Evolutionary conservation across 768 basidiomycete genomes (phyloP), one percentile per base, ranked within the genome.

Genomic region (Dioszegia hungarica): DNA sequence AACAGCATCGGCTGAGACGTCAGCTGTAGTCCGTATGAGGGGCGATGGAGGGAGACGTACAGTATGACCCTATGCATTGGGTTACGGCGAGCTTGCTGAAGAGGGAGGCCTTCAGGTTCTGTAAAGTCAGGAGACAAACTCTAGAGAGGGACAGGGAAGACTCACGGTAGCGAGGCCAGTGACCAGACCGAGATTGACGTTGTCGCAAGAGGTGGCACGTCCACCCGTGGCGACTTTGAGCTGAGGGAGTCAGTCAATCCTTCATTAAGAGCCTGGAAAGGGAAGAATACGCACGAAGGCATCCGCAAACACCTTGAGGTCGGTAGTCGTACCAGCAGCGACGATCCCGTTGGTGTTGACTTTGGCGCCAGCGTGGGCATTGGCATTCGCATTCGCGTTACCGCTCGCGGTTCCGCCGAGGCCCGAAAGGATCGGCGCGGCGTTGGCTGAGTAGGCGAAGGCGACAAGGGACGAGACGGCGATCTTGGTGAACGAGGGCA

Each of bases 1-100:
- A 29, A 25, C 17, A 5, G 22, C 31, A 22, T 58, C 50, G 43
- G 38, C 49, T 58, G 25, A 14, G 2, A n/a, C 2, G 25, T 54
- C 31, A 54, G 39, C 27, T 3, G 29, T 53, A 27, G 3, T 44
- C 10, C 25, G n/a, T 29, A 3, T 6, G 31, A 4, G 25, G 24
- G 31, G 24, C 17, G 38, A 14, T 41, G 17, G 10, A 34, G 28
- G 24, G 14, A 11, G 33, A 41, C 54, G 36, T 37, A 60, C 59
- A 44, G 37, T 56, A 53, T 37, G 50, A n/a, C 5, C 20, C 36
- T 1, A 53, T 14, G 36, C 57, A 59, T 19, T 53, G 37, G 12
- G 51, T 41, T 4, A 43, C 25, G n/a, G 57, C 50, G 24, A 29
- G 25, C 20, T 27, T 52, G 36, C 41, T 54, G 57, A 59, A 59